Base-by-base conservation (phyloP, 805 yeast genomes). In the Ogataea nitratoaversa region DNA sequence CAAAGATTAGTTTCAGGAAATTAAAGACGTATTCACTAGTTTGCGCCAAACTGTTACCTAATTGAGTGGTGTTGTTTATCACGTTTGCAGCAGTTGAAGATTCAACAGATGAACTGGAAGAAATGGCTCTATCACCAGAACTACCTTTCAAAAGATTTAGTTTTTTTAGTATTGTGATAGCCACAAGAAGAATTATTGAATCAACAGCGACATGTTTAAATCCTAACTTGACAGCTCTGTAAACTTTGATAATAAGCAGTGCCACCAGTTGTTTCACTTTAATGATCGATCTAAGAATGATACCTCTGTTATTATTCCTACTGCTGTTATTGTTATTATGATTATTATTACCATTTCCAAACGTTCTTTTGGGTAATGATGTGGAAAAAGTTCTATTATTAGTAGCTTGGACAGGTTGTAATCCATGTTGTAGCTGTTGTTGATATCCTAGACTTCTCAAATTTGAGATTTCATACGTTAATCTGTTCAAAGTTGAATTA, bases 401-500 rank as follows among this genome's bases (percentile, higher is more conserved):
- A 9, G 9, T 27, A 9, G 37, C 13, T 31, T 19, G 24, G 5
- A 19, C 13, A 22, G 19, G 38, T 24, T 13, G 32, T 12, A 19
- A n/a, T 13, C 42, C 41, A 24, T 27, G 30, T 30, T 37, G 50
- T 2, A 42, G 29, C 29, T 46, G 43, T 24, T 40, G 44, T n/a
- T 43, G 49, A n/a, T 39, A 40, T 16, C 52, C 48, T 13, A 47
- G 29, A 11, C 34, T 43, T 31, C 43, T 43, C 40, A 56, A 30
- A 28, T 45, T 52, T 6, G 57, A 47, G 14, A 63, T 44, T 37
- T 76, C 80, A 38, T 64, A 57, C 14, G 72, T 63, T 30, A 76
- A 65, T 50, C 68, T 67, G 43, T 63, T 66, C 38, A 76, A 59
- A 7, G 76, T 62, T 35, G 65, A 48, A 44, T 74, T 76, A 35